Evolutionary conservation across 2,329 filamentous ascomycete genomes (phyloP).

Genomic region (Botryotinia globosa): DNA sequence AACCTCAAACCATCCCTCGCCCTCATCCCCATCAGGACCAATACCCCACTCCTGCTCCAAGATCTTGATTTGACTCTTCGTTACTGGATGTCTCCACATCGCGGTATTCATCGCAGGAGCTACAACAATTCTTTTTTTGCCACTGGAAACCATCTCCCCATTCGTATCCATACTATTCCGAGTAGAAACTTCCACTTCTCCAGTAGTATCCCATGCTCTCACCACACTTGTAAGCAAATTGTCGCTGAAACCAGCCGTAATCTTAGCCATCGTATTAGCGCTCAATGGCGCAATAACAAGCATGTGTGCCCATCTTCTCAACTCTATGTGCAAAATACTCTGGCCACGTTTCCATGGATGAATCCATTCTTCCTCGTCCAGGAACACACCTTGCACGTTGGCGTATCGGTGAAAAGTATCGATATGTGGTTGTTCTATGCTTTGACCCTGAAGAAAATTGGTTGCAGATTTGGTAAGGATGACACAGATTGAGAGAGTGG

Average conservation of each 20-base stretch:
- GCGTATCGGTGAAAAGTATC: constrained; percentile 56
- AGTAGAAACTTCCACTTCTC: constrained; percentile 21
- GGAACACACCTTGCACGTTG: constrained; percentile 77
- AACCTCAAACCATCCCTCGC: constrained; percentile 64
- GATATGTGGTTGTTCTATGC: constrained; percentile 71
- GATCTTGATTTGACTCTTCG: constrained; percentile 64
- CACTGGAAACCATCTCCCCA: constrained; percentile 27
- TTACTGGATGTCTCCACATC: constrained; percentile 88
- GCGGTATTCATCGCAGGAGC: constrained; percentile 84
- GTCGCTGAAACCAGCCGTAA: constrained; percentile 74
- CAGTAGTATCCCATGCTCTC: constrained; percentile 77
- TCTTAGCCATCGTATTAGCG: constrained; percentile 83
- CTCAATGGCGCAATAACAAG: constrained; percentile 77
- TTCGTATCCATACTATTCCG: constrained; percentile 22
- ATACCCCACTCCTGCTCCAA: constrained; percentile 74
- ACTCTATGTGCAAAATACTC: constrained; percentile 86
- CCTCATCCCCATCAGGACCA: constrained; percentile 61
- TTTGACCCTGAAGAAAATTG: constrained; percentile 74
- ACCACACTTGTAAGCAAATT: constrained; percentile 71
- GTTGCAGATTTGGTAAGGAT: constrained; percentile 72
- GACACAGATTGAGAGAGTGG: constrained; percentile 73
- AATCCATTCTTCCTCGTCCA: constrained; percentile 82
- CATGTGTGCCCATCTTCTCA: constrained; percentile 77
- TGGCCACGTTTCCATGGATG: constrained; percentile 73
- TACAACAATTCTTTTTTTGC: constrained; percentile 67